phyloP scores from a whole-genome alignment of 257 asterid species.

The Petunia secreta region DNA sequence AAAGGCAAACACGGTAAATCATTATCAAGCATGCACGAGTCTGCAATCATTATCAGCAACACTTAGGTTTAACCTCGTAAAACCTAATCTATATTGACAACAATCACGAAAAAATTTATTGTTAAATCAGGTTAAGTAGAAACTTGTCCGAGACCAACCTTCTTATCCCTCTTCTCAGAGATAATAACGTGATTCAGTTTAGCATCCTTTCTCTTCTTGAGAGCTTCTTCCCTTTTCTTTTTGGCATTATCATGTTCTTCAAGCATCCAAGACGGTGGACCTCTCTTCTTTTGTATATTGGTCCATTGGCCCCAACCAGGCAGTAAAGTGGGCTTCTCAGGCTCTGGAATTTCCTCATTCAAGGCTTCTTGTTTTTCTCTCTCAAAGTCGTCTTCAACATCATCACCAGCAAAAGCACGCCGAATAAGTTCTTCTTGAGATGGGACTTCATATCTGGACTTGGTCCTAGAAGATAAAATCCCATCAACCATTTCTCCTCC shows the following conservation, averaged over 20 bases:
- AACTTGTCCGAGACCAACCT: conserved; percentile 49
- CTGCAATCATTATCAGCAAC: conserved; percentile 7
- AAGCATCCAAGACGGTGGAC: conserved; percentile 86
- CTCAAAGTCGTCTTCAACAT: conserved; percentile 84
- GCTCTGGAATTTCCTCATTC: conserved; percentile 87
- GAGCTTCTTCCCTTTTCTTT: conserved; percentile 76
- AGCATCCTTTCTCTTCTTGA: conserved; percentile 90
- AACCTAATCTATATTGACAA: background rate
- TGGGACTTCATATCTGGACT: conserved; percentile 71
- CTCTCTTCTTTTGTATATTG: conserved; percentile 74
- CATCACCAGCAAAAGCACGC: conserved; percentile 97
- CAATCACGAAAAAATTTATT: background rate
- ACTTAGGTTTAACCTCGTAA: conserved; percentile 2
- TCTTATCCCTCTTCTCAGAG: conserved; percentile 85
- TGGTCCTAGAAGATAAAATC: conserved; percentile 68
- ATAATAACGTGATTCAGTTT: conserved; percentile 82
- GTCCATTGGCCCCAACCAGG: conserved; percentile 99
- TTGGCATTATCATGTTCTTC: conserved; percentile 73
- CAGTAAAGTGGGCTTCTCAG: conserved; percentile 73
- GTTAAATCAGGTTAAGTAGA: conserved; percentile 22
- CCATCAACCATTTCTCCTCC: conserved; percentile 96
- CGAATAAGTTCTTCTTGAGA: conserved; percentile 89
- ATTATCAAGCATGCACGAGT: conserved; percentile 1
- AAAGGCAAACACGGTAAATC: background rate
- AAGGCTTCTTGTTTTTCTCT: conserved; percentile 75